Evolutionary conservation across 129 eudicot species (phyloP).

Genomic region (Apium graveolens): DNA sequence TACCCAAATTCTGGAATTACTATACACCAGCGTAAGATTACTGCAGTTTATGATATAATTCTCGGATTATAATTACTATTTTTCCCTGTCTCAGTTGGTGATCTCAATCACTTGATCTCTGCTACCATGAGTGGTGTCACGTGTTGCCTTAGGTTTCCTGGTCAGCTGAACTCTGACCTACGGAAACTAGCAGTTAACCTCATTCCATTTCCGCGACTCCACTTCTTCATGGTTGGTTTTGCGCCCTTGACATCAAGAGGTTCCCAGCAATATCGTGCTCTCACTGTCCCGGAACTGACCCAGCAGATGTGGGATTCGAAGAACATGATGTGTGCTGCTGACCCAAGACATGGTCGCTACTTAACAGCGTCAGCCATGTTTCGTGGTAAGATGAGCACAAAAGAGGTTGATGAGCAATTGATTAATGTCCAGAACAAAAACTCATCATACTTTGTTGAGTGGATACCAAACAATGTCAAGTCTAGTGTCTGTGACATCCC

Average conservation of each 20-base stretch:
- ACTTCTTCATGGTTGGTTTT: constrained; percentile 72
- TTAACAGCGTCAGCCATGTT: constrained; percentile 61
- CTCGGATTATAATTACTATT: not conserved
- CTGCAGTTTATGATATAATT: not conserved
- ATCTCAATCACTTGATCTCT: constrained; percentile 59
- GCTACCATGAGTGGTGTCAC: constrained; percentile 75
- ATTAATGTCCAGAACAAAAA: constrained; percentile 66
- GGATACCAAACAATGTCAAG: constrained; percentile 65
- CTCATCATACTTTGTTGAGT: constrained; percentile 66
- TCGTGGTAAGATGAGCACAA: constrained; percentile 62
- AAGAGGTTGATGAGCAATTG: constrained; percentile 66
- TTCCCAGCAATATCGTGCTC: constrained; percentile 50
- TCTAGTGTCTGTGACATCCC: constrained; percentile 72
- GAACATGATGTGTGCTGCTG: constrained; percentile 74
- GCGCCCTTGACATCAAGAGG: constrained; percentile 69
- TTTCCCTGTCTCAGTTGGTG: constrained; percentile 21
- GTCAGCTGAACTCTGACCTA: constrained; percentile 61
- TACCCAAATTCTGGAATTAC: not conserved
- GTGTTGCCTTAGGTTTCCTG: constrained; percentile 60
- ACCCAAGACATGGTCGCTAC: constrained; percentile 66
- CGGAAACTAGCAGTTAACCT: constrained; percentile 64
- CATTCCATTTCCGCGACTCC: constrained; percentile 65
- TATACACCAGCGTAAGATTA: not conserved
- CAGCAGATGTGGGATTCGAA: constrained; percentile 79
- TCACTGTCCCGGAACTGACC: constrained; percentile 58